Percentiles rank a stretch among this genome's conserved stretches.
Conservation (phyloP, 768 basidiomycete genomes). For the Phaeotremella skinneri region DNA sequence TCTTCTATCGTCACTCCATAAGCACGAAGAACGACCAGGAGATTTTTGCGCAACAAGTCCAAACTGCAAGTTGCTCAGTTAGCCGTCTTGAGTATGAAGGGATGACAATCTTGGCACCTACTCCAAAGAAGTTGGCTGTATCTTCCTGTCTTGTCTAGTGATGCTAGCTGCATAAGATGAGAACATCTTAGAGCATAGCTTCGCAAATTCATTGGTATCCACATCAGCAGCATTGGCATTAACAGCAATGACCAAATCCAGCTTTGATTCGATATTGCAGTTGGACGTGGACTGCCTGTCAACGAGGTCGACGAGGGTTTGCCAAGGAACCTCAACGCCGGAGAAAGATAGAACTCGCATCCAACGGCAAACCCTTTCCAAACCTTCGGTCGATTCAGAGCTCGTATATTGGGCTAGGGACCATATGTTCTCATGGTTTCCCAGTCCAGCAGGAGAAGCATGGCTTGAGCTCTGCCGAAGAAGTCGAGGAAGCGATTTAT, state of each 20-base stretch:
- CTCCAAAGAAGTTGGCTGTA: not conserved
- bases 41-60: constrained; percentile 15
- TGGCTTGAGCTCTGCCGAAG: constrained; percentile 7
- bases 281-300: constrained; percentile 13
- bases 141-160: not conserved
- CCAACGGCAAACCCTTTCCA: constrained; percentile 31
- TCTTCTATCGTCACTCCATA: constrained; percentile 29
- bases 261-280: constrained; percentile 11
- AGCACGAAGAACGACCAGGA: constrained; percentile 21
- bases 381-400: constrained; percentile 15
- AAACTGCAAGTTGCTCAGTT: not conserved
- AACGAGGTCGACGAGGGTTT: constrained; percentile 15
- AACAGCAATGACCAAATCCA: constrained; percentile 36
- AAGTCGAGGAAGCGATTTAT: constrained; percentile 32
- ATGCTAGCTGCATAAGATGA: not conserved
- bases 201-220: constrained; percentile 20
- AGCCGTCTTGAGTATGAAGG: not conserved
- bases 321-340: constrained; percentile 38
- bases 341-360: constrained; percentile 38
- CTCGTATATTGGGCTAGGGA: constrained; percentile 9
- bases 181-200: constrained; percentile 18
- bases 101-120: not conserved
- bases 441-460: not conserved
- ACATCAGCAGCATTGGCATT: constrained; percentile 23
- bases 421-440: constrained; percentile 16